Evolutionary conservation across 768 basidiomycete genomes (phyloP).

Genomic region (Lentinula sp.): DNA sequence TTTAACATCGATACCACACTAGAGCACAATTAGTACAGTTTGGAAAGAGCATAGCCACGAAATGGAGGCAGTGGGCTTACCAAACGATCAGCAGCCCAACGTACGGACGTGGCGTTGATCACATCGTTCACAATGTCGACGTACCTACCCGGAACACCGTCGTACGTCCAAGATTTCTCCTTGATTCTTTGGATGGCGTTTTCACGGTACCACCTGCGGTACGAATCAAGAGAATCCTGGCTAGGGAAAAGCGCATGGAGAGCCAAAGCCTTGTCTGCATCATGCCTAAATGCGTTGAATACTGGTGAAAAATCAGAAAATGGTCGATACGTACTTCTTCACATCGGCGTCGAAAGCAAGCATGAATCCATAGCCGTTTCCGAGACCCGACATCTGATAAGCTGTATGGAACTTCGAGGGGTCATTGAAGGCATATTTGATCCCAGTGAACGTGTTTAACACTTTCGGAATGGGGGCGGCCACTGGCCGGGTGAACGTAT

Average conservation of each 20-base stretch:
- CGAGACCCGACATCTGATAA: slow-evolving; percentile 24
- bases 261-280: slow-evolving; percentile 22
- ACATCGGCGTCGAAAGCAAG: slow-evolving; percentile 29
- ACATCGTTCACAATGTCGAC: slow-evolving; percentile 47
- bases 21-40: background rate
- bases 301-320: background rate
- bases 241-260: slow-evolving; percentile 31
- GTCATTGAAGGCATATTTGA: slow-evolving; percentile 28
- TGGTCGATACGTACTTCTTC: slow-evolving; percentile 16
- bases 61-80: slow-evolving; percentile 15
- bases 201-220: slow-evolving; percentile 23
- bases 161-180: slow-evolving; percentile 26
- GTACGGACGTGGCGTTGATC: slow-evolving; percentile 34
- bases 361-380: slow-evolving; percentile 32
- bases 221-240: slow-evolving; percentile 20
- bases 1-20: slow-evolving; percentile 43
- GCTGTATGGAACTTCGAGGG: slow-evolving; percentile 27
- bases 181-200: slow-evolving; percentile 22
- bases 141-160: slow-evolving; percentile 26
- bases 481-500: slow-evolving; percentile 35
- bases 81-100: slow-evolving; percentile 33
- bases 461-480: slow-evolving; percentile 20
- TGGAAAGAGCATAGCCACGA: background rate
- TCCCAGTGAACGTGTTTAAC: slow-evolving; percentile 26
- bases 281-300: slow-evolving; percentile 18